Evolutionary conservation across 306 rosid species (phyloP).

Genomic region (Castanopsis chinensis): DNA sequence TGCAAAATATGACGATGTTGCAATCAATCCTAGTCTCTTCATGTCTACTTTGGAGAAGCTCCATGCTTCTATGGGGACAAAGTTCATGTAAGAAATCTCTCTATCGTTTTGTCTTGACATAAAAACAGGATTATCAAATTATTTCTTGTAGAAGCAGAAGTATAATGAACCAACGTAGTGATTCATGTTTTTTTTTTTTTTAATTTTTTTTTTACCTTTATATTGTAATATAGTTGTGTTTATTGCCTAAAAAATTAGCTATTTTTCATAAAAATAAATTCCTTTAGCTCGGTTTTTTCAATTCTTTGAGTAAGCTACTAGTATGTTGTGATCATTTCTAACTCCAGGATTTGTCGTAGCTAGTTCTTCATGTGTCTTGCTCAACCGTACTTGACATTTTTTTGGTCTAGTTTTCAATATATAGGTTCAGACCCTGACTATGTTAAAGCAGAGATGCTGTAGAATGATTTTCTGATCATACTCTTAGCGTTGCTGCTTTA

Average conservation of each 20-base stretch:
- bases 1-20: slow-evolving; percentile 61
- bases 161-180: neutral
- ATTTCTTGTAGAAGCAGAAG: neutral
- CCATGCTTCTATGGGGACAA: slow-evolving; percentile 67
- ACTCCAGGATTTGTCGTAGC: neutral
- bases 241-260: neutral
- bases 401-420: neutral
- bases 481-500: neutral
- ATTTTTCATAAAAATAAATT: neutral
- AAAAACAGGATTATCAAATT: neutral
- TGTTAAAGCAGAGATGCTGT: neutral
- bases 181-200: neutral
- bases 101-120: neutral
- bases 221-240: neutral
- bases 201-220: neutral
- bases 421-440: neutral
- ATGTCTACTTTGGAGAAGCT: slow-evolving; percentile 68
- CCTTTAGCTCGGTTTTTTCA: neutral
- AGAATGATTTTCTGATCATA: neutral
- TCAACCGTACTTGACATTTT: no score
- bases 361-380: neutral
- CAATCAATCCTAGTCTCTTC: slow-evolving; percentile 50
- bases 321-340: neutral
- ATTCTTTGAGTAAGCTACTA: neutral
- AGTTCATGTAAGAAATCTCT: slow-evolving; percentile 67